Percentiles rank a stretch among this genome's conserved stretches.
Evolutionary conservation across 2,329 filamentous ascomycete species (phyloP).

Genomic region (Cercospora zeae-maydis): DNA sequence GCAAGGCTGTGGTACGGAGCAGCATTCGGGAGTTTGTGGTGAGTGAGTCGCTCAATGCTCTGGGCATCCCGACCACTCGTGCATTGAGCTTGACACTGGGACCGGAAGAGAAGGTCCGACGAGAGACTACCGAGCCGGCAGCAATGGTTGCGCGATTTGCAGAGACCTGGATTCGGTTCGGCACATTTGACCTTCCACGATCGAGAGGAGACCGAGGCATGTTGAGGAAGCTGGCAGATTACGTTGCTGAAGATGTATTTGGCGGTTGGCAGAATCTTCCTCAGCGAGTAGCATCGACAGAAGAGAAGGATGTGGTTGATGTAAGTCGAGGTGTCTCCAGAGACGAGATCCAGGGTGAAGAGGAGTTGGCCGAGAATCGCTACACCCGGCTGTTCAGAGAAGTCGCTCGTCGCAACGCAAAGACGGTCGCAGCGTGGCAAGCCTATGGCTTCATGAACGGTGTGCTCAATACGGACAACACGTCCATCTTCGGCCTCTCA

Average conservation of each 20-base stretch:
- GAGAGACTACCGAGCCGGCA: slow-evolving; percentile 81
- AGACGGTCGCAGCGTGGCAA: slow-evolving; percentile 89
- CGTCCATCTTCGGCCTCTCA: slow-evolving; percentile 80
- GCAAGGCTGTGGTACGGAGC: slow-evolving; percentile 85
- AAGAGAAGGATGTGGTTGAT: slow-evolving; percentile 50
- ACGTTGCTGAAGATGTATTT: slow-evolving; percentile 83
- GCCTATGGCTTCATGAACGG: slow-evolving; percentile 99
- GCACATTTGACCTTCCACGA: slow-evolving; percentile 92
- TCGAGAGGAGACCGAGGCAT: slow-evolving; percentile 73
- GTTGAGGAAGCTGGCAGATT: slow-evolving; percentile 71
- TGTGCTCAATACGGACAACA: slow-evolving; percentile 97
- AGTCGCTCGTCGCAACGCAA: slow-evolving; percentile 78
- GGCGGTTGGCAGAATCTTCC: slow-evolving; percentile 84
- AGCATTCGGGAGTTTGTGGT: slow-evolving; percentile 94
- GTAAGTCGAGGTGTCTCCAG: slow-evolving; percentile 38
- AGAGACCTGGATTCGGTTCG: slow-evolving; percentile 84
- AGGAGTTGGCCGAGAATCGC: slow-evolving; percentile 72
- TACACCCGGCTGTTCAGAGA: slow-evolving; percentile 85
- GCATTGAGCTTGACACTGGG: slow-evolving; percentile 78
- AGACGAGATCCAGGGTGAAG: slow-evolving; percentile 60
- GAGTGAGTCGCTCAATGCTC: slow-evolving; percentile 80
- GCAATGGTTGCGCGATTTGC: slow-evolving; percentile 92
- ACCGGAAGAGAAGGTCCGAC: slow-evolving; percentile 66
- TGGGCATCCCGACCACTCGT: slow-evolving; percentile 80
- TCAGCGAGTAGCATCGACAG: slow-evolving; percentile 46